Conservation (phyloP, 495 filamentous ascomycete genomes). For the Cryomyces minteri region DNA sequence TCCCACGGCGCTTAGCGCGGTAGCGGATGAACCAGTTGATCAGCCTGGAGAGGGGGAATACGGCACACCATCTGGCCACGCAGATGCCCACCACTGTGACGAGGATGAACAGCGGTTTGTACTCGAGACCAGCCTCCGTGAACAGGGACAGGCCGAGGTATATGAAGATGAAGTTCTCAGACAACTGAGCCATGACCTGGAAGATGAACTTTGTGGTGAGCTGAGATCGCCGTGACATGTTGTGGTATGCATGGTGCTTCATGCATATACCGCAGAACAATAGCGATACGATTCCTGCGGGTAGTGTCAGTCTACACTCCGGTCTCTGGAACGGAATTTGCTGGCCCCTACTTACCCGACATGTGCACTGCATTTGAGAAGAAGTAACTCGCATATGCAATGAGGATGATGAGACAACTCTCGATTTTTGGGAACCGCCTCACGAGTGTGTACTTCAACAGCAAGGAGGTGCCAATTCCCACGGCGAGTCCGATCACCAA, state of each 20-base stretch:
- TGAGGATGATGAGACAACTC: conserved; percentile 81
- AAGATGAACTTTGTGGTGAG: conserved; percentile 97
- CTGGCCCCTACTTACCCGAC: conserved; percentile 48
- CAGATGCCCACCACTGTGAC: conserved; percentile 85
- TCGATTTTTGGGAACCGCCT: conserved; percentile 89
- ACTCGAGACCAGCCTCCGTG: conserved; percentile 69
- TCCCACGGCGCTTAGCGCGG: conserved; percentile 59
- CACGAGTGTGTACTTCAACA: conserved; percentile 84
- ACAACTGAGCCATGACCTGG: conserved; percentile 82
- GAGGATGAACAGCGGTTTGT: conserved; percentile 90
- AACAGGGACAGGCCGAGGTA: conserved; percentile 90
- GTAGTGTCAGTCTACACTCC: neutral
- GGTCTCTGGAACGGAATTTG: neutral
- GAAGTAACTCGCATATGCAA: conserved; percentile 93
- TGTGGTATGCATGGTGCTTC: conserved; percentile 98
- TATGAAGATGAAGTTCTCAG: conserved; percentile 99
- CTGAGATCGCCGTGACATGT: conserved; percentile 96
- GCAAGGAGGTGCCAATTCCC: conserved; percentile 69
- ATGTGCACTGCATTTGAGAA: conserved; percentile 87
- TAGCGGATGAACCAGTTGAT: conserved; percentile 94
- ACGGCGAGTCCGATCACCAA: conserved; percentile 74
- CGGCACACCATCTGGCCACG: conserved; percentile 73
- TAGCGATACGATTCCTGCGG: conserved; percentile 79
- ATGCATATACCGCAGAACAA: conserved; percentile 95
- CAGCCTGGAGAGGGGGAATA: conserved; percentile 75